Base-by-base conservation (phyloP, 2,329 filamentous ascomycete species). In the Exserohilum rostratum region DNA sequence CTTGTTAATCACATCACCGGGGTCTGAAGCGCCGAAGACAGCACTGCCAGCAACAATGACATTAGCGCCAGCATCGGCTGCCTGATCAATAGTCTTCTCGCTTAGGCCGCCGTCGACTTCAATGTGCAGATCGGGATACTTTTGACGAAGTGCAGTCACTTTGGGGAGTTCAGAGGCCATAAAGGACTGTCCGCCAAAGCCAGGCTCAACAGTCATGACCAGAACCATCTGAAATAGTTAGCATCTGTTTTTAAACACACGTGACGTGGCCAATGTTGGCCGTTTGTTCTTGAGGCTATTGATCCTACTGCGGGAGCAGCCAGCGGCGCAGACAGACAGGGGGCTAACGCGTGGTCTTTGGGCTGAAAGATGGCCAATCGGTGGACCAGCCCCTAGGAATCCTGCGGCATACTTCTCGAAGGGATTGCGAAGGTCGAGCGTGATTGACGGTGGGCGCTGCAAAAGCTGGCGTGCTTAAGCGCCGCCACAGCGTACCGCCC, bases 121-220 rank as follows among this genome's bases (percentile, higher is more conserved):
- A 68, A 99, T 99, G 79, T 97, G 95, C 58, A 99, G 80, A 5
- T 96, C 85, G 2, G 95, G 93, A 74, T 98, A 99, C 69, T 85
- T 87, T 72, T 88, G 80, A 56, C 95, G 87, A 65, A 99, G 82
- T 34, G 88, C 91, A 63, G 89, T 79, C 20, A 99, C 95, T 80
- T 99, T 99, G 72, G 93, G 92, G 64, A 99, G 85, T 79, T 96
- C 91, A 6, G 90, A 91, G 11, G 91, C 87, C 92, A 98, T 98
- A 82, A 99, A 99, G 73, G 96, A 97, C 75, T 99, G 95, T 6
- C 95, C 95, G 60, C 95, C 95, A 72, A 99, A 99, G 40, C 95
- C 95, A 39, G 95, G 95, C 78, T 99, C 86, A 38, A 99, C 95
- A 1, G 95, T 99, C 95, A 99, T 99, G 57, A 99, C 85, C 15